Evolutionary conservation across 2,329 filamentous ascomycete genomes (phyloP).

Genomic region (Penicillium sp.): DNA sequence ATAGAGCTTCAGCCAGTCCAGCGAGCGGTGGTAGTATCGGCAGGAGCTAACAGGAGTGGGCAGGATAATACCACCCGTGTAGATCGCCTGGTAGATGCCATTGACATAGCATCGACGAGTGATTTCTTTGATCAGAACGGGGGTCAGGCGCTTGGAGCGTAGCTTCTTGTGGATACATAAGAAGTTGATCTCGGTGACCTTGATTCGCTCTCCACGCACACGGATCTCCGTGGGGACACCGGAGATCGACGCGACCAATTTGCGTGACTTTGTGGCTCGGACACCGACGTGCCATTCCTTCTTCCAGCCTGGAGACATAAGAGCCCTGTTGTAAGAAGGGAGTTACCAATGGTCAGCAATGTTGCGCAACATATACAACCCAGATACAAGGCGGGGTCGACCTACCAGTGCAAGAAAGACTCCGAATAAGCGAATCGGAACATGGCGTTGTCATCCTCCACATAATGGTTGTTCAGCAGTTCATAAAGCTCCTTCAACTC

Average conservation of each 20-base stretch:
- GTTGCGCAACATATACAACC: background rate
- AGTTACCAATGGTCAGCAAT: background rate
- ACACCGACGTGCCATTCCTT: slow-evolving; percentile 95
- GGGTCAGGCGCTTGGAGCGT: slow-evolving; percentile 84
- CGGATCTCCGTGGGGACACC: slow-evolving; percentile 82
- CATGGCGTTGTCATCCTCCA: slow-evolving; percentile 94
- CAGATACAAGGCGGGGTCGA: background rate
- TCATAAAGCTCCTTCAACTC: slow-evolving; percentile 89
- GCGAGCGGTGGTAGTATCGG: slow-evolving; percentile 87
- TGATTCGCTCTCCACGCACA: slow-evolving; percentile 71
- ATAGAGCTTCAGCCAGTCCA: slow-evolving; percentile 95
- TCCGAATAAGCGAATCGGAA: slow-evolving; percentile 96
- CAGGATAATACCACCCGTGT: slow-evolving; percentile 87
- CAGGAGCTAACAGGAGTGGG: slow-evolving; percentile 90
- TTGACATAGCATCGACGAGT: slow-evolving; percentile 85
- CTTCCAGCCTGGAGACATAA: slow-evolving; percentile 92
- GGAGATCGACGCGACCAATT: slow-evolving; percentile 93
- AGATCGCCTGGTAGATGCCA: slow-evolving; percentile 90
- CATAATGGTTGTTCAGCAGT: slow-evolving; percentile 87
- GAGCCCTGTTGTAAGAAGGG: slow-evolving; percentile 61
- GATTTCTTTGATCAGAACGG: slow-evolving; percentile 95
- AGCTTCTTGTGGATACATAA: slow-evolving; percentile 98
- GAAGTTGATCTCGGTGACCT: slow-evolving; percentile 94
- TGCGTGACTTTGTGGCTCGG: slow-evolving; percentile 74
- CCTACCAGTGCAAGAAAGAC: slow-evolving; percentile 80